Evolutionary conservation across 2,329 filamentous ascomycete genomes (phyloP).

Genomic region (Tetracladium maxilliforme): DNA sequence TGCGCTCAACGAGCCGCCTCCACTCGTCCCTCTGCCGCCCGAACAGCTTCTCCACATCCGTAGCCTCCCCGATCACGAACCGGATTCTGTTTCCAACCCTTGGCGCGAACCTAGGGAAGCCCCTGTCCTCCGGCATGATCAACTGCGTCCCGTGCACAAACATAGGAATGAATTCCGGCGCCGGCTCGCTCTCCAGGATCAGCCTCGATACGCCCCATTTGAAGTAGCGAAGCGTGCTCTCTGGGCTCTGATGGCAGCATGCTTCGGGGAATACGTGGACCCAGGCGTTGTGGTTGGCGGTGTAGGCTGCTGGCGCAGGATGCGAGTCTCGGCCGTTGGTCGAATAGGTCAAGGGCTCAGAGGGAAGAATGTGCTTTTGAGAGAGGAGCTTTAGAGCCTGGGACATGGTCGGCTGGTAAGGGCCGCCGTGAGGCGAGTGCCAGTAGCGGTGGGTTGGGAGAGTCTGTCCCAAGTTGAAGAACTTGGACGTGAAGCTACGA

Average conservation of each 20-base stretch:
- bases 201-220: conserved; percentile 92
- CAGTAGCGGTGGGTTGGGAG: conserved; percentile 73
- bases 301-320: conserved; percentile 56
- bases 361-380: conserved; percentile 24
- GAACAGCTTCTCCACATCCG: conserved; percentile 62
- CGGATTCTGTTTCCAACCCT: conserved; percentile 55
- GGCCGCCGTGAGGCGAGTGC: conserved; percentile 67
- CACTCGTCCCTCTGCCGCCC: conserved; percentile 63
- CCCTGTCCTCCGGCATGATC: conserved; percentile 74
- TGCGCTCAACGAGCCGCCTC: conserved; percentile 46
- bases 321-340: conserved; percentile 54
- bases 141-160: conserved; percentile 85
- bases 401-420: conserved; percentile 79
- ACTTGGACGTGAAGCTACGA: conserved; percentile 49
- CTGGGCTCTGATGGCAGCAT: conserved; percentile 75
- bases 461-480: conserved; percentile 83
- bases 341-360: conserved; percentile 34
- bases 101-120: conserved; percentile 69
- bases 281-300: conserved; percentile 62
- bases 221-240: conserved; percentile 81
- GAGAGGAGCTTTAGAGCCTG: conserved; percentile 79
- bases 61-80: conserved; percentile 64
- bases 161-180: conserved; percentile 82
- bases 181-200: conserved; percentile 77
- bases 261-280: conserved; percentile 94